Conservation (phyloP, 116 monocot species). For the Zostera marina region DNA sequence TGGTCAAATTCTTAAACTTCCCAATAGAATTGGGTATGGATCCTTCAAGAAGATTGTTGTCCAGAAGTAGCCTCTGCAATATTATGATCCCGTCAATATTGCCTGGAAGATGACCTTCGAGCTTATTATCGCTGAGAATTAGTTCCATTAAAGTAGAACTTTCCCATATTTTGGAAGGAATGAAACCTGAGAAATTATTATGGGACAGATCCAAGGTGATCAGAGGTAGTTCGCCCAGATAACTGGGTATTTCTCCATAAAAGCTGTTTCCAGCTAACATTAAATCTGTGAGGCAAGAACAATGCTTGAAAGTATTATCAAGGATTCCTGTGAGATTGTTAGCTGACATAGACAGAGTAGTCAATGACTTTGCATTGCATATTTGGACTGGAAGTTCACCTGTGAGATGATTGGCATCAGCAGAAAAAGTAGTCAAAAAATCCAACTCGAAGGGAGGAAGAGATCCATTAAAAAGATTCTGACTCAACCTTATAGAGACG, state of each 20-base stretch:
- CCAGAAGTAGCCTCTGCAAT: slow-evolving; percentile 35
- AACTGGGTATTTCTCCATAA: slow-evolving; percentile 44
- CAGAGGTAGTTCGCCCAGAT: slow-evolving; percentile 33
- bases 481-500: slow-evolving; percentile 32
- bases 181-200: slow-evolving; percentile 44
- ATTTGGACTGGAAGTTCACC: slow-evolving; percentile 22
- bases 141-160: slow-evolving; percentile 34
- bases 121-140: slow-evolving; percentile 39
- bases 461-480: slow-evolving; percentile 51
- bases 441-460: slow-evolving; percentile 18
- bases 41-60: slow-evolving; percentile 49
- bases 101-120: slow-evolving; percentile 37
- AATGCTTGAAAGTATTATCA: slow-evolving; percentile 38
- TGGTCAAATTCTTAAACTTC: slow-evolving; percentile 22
- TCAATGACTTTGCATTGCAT: slow-evolving; percentile 13
- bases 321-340: slow-evolving; percentile 51
- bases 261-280: slow-evolving; percentile 46
- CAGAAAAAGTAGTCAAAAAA: slow-evolving; percentile 14
- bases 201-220: slow-evolving; percentile 39
- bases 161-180: slow-evolving; percentile 38
- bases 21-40: slow-evolving; percentile 33
- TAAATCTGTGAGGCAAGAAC: slow-evolving; percentile 34
- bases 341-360: slow-evolving; percentile 38
- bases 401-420: slow-evolving; percentile 19
- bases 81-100: slow-evolving; percentile 10